Percentiles rank a stretch among this genome's conserved stretches.
phyloP scores from a whole-genome alignment of 768 basidiomycete species.

The Myochromella boudieri region DNA sequence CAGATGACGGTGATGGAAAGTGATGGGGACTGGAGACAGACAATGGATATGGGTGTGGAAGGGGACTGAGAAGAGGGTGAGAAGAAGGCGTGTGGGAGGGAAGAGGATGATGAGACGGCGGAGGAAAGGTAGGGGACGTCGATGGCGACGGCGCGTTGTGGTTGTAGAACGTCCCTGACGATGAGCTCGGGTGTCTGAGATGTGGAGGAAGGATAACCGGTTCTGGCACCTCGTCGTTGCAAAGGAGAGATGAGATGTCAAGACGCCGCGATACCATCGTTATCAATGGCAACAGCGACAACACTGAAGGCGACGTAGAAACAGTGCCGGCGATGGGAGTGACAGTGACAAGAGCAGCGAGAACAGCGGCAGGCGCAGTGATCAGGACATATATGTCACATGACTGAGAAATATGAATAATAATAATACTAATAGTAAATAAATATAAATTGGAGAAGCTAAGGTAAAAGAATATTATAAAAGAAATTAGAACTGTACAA shows the following conservation, averaged over 20 bases:
- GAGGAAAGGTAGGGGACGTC: constrained; percentile 14
- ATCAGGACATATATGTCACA: constrained; percentile 8
- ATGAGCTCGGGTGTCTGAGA: constrained; percentile 18
- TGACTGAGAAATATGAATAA: constrained; percentile 11
- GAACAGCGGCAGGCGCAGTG: constrained; percentile 2
- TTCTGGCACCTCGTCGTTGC: constrained; percentile 41
- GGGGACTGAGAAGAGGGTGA: constrained; percentile 13
- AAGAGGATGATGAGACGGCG: constrained; percentile 11
- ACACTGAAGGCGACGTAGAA: constrained; percentile 13
- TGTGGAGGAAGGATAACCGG: constrained; percentile 25
- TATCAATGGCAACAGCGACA: constrained; percentile 20
- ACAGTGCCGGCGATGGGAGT: not conserved
- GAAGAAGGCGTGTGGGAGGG: constrained; percentile 16
- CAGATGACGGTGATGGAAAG: constrained; percentile 20
- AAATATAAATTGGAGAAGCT: not conserved
- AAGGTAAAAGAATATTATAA: not conserved
- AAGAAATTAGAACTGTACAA: constrained; percentile 55
- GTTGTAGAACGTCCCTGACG: constrained; percentile 17
- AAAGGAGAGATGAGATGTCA: constrained; percentile 75
- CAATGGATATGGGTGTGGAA: constrained; percentile 16
- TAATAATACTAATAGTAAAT: constrained; percentile 3
- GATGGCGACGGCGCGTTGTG: constrained; percentile 12
- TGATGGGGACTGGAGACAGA: constrained; percentile 8
- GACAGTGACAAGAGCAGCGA: not conserved
- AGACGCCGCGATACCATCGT: constrained; percentile 68